Evolutionary conservation across 352 stramenopile species (phyloP), one percentile per base, ranked within the genome.

Genomic region (Paralagenidium karlingii): DNA sequence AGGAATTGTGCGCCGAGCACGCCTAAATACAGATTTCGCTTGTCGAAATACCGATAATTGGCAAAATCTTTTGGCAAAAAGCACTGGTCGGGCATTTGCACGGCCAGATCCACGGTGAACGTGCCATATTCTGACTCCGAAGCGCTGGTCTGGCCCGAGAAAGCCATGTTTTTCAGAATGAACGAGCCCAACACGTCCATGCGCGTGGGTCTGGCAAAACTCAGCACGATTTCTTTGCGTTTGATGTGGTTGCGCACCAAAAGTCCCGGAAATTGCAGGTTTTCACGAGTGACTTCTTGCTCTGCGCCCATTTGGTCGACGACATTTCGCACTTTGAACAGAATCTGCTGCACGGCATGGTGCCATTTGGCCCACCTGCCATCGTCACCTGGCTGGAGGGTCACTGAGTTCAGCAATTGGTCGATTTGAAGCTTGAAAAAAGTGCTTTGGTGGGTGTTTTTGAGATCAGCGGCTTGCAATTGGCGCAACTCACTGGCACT

Each of bases 1-100:
- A 62, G 55, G 6, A 9, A 43, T 40, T 88, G 59, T 0, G 58
- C 51, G 3, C 66, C 61, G 18, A 95, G 28, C 15, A 94, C 68
- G 3, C 71, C 80, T 0, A 94, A 48, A 43, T 94, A 94, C 47
- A 94, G 38, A 38, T 80, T 86, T 24, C 82, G 65, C 57, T 94
- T 94, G 65, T 94, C 82, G 5, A 81, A 66, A 49, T 94, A 94
- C 19, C 77, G 60, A 55, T 90, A 91, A 60, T 94, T 94, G 32
- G 75, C 53, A 49, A 90, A 88, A 46, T 95, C 83, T 49, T 93
- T 92, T 8, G 76, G 75, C 15, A 91, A 30, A 45, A 95, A 88
- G 54, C 82, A 94, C 6, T 44, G 49, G 6, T 50, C 36, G 0
- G 83, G 83, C 47, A 95, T 94, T 49, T 86, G 64, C 11, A 94